Conservation (phyloP, 345 rosid species). For the Eucalyptus fibrosa region DNA sequence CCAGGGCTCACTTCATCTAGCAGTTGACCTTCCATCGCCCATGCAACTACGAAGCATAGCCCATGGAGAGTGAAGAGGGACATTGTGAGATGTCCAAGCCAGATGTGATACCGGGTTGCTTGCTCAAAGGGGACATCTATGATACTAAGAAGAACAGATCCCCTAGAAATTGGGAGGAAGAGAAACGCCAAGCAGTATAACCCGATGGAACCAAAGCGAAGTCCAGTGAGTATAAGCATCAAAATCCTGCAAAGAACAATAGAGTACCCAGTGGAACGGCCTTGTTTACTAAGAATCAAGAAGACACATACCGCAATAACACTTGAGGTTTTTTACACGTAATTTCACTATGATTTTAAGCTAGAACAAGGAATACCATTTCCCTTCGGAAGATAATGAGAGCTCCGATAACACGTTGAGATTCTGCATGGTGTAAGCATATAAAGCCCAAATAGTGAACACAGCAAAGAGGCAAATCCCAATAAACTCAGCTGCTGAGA, state of each 20-base stretch:
- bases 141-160: constrained; percentile 76
- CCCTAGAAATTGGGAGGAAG: constrained; percentile 81
- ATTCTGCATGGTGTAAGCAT: constrained; percentile 40
- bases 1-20: constrained; percentile 30
- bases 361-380: constrained; percentile 16
- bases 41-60: constrained; percentile 37
- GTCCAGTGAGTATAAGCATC: constrained; percentile 36
- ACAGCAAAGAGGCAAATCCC: constrained; percentile 55
- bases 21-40: constrained; percentile 51
- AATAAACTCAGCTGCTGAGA: constrained; percentile 83
- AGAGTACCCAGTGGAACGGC: not conserved
- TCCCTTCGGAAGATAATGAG: constrained; percentile 7
- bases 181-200: constrained; percentile 53
- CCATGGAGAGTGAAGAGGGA: constrained; percentile 72
- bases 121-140: constrained; percentile 84
- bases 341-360: not conserved
- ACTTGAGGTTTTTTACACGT: not conserved
- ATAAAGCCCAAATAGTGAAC: constrained; percentile 57
- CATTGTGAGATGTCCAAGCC: constrained; percentile 91
- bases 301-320: not conserved
- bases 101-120: constrained; percentile 78
- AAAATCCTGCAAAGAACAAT: constrained; percentile 8
- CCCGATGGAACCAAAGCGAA: constrained; percentile 66
- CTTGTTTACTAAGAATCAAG: not conserved
- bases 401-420: constrained; percentile 17